phyloP scores from a whole-genome alignment of 495 filamentous ascomycete genomes.

The Penicillium herquei region DNA sequence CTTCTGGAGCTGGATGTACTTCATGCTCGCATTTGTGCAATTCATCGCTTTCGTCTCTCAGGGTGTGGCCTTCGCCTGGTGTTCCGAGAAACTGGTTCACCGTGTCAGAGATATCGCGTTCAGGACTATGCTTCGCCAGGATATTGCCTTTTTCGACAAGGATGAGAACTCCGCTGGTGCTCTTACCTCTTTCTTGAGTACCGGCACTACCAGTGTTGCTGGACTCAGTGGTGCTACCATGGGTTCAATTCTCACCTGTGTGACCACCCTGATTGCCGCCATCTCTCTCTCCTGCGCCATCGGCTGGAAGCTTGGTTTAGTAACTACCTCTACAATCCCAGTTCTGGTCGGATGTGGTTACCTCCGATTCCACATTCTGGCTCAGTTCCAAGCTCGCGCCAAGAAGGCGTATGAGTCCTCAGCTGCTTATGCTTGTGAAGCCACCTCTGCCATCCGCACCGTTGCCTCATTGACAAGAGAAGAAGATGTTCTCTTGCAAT shows the following conservation, averaged over 20 bases:
- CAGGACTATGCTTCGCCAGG: constrained; percentile 73
- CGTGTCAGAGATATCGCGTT: constrained; percentile 74
- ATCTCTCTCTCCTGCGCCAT: constrained; percentile 62
- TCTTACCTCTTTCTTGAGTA: constrained; percentile 75
- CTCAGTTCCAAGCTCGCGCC: constrained; percentile 59
- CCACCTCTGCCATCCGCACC: constrained; percentile 82
- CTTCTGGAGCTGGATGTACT: constrained; percentile 90
- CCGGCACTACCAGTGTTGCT: constrained; percentile 71
- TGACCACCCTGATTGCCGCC: constrained; percentile 67
- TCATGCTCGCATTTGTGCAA: constrained; percentile 79
- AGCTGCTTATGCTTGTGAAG: constrained; percentile 81
- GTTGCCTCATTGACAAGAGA: constrained; percentile 85
- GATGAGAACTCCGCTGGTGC: constrained; percentile 65
- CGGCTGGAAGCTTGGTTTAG: constrained; percentile 86
- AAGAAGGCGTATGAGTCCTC: constrained; percentile 68
- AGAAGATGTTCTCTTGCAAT: constrained; percentile 55
- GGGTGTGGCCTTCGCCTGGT: constrained; percentile 72
- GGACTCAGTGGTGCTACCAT: constrained; percentile 79
- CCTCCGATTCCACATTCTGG: constrained; percentile 75
- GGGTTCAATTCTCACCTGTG: constrained; percentile 69
- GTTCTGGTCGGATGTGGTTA: constrained; percentile 74
- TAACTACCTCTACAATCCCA: constrained; percentile 72
- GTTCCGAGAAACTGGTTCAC: constrained; percentile 76
- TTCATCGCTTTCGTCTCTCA: constrained; percentile 65
- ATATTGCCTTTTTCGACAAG: constrained; percentile 80